Evolutionary conservation across 805 yeast genomes (phyloP), one percentile per base, ranked within the genome.

Genomic region (Monosporozyma siamensis): DNA sequence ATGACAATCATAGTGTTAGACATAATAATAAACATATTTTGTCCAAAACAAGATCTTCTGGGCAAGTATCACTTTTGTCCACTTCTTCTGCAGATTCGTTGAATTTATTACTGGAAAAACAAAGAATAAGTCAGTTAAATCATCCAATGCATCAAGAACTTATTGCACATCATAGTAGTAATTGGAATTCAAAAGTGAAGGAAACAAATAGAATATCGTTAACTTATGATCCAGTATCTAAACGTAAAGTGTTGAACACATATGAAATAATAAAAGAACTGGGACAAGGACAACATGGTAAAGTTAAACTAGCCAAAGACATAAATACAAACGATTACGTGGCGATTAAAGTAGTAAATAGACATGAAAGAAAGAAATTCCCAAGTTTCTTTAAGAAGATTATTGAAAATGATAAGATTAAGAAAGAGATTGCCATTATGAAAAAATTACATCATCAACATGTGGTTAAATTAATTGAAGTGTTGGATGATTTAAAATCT

Each of bases 211-310:
- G 75, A 44, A 87, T 92, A 10, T 76, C 74, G 26, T 73, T 90
- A 36, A 95, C 88, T 52, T 88, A 85, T 63, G 96, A 92, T 60
- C 97, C 97, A 0, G 74, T 83, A 3, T 79, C 82, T 1, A 79
- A 82, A 46, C 76, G 94, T 39, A 85, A 89, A 58, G 78, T 82
- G 30, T 70, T 92, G 48, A 92, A 92, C 64, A 80, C 95, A 0
- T 92, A 90, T 59, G 98, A 92, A 61, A 85, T 92, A 27, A 66
- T 88, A 24, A 71, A 74, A 21, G 97, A 90, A 64, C 70, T 92
- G 24, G 98, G 98, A 6, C 73, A 85, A 30, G 98, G 98, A n/a
- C 96, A 90, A 61, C 97, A 92, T 64, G 98, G 98, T 12, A 90
- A 88, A 61, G 98, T 92, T 31, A 92, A 92, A 60, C 70, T 92